phyloP scores from a whole-genome alignment of 345 rosid genomes.

The Gossypium turneri region DNA sequence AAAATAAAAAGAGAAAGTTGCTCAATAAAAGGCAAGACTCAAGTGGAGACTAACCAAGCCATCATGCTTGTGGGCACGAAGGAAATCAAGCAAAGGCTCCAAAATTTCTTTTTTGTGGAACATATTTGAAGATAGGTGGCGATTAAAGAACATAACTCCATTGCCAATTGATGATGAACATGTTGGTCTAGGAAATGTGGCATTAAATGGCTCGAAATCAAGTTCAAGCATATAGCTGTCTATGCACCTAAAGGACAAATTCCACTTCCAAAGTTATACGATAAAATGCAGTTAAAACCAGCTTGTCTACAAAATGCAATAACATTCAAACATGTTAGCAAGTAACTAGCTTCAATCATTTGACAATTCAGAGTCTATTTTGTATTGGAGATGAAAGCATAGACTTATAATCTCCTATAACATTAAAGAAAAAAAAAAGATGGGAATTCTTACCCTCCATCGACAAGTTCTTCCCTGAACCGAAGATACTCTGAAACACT shows the following conservation, averaged over 20 bases:
- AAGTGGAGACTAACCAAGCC: slow-evolving; percentile 46
- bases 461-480: slow-evolving; percentile 87
- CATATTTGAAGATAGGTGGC: slow-evolving; percentile 84
- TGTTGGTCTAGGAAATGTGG: slow-evolving; percentile 77
- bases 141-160: slow-evolving; percentile 89
- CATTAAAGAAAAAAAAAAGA: neutral
- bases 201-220: slow-evolving; percentile 90
- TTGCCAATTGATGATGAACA: slow-evolving; percentile 80
- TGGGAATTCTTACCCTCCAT: slow-evolving; percentile 46
- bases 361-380: neutral
- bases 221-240: slow-evolving; percentile 81
- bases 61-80: slow-evolving; percentile 69
- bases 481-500: slow-evolving; percentile 61
- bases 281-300: neutral
- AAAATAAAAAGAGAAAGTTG: neutral
- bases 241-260: slow-evolving; percentile 37
- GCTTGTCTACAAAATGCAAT: neutral
- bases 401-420: neutral
- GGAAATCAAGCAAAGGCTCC: slow-evolving; percentile 76
- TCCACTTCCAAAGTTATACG: neutral
- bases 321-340: neutral
- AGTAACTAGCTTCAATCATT: neutral
- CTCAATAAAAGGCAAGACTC: neutral
- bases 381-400: neutral
- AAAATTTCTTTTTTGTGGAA: slow-evolving; percentile 86